Conservation (phyloP, 2,329 filamentous ascomycete genomes). For the Epichloe bromicola region DNA sequence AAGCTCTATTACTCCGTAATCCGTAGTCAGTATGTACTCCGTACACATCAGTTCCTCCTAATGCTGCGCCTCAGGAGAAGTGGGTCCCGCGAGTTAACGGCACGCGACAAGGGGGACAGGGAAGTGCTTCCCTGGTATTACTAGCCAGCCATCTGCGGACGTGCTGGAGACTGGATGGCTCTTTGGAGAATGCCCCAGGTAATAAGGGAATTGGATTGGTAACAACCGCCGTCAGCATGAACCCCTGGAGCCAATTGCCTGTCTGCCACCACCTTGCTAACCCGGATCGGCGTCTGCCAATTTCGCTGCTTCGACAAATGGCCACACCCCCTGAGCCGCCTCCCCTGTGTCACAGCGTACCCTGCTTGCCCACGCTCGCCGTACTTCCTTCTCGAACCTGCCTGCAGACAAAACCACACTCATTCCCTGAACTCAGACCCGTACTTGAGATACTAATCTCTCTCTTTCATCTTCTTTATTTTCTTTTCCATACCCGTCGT, state of each 20-base stretch:
- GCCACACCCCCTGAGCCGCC: not conserved
- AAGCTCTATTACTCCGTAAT: too few relatives aligned
- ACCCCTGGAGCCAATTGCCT: not conserved
- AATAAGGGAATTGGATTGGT: not conserved
- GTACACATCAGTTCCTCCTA: too few relatives aligned
- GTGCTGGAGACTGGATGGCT: too few relatives aligned
- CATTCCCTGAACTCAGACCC: not conserved
- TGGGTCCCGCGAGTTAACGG: not conserved
- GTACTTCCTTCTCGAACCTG: not conserved
- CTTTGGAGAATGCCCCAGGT: not conserved
- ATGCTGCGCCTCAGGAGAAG: too few relatives aligned
- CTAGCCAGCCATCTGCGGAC: too few relatives aligned
- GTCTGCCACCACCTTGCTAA: not conserved
- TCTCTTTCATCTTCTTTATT: not conserved
- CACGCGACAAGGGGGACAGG: not conserved
- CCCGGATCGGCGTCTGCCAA: conserved; percentile 1
- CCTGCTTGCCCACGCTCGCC: not conserved
- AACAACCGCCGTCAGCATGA: too few relatives aligned
- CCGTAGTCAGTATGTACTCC: too few relatives aligned
- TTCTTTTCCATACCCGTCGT: not conserved
- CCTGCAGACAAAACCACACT: conserved; percentile 2
- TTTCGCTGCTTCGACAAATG: conserved; percentile 1
- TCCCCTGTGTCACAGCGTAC: not conserved
- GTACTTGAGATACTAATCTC: not conserved
- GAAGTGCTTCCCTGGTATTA: too few relatives aligned